A percentile compares a stretch with the other conserved stretches of the same genome.
Conservation (phyloP, 345 rosid species). For the Brassica carinata region DNA sequence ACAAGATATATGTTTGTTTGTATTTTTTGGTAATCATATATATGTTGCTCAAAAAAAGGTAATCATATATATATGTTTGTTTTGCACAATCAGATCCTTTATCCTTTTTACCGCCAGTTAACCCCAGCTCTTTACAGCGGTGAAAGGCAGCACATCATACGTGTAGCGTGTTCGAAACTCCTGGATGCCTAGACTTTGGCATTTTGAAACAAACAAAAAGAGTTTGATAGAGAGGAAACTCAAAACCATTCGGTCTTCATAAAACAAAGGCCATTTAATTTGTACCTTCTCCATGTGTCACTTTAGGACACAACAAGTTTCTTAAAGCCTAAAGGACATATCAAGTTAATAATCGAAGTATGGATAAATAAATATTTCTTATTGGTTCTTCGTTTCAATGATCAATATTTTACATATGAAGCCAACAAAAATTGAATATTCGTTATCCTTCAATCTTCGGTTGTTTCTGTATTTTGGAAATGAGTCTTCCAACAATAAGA, state of each 20-base stretch:
- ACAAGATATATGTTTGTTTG: neutral
- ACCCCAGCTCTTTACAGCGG: neutral
- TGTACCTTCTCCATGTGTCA: constrained; percentile 29
- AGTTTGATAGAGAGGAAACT: constrained; percentile 1
- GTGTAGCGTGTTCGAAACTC: constrained; percentile 6
- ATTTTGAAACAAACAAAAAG: constrained; percentile 12
- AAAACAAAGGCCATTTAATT: constrained; percentile 10
- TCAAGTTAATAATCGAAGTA: constrained; percentile 32
- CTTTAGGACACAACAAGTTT: constrained; percentile 15
- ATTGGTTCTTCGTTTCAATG: constrained; percentile 9
- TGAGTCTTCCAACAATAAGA: constrained; percentile 13
- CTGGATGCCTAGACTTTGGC: constrained; percentile 21
- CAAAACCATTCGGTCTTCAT: constrained; percentile 5
- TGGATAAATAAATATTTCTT: constrained; percentile 15
- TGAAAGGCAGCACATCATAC: constrained; percentile 13
- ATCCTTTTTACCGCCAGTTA: neutral
- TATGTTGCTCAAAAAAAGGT: too few species aligned
- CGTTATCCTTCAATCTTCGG: constrained; percentile 25
- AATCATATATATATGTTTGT: neutral
- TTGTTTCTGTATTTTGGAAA: constrained; percentile 28
- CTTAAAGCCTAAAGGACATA: neutral
- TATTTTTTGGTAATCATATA: too few species aligned
- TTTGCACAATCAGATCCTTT: neutral
- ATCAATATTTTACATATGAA: constrained; percentile 25
- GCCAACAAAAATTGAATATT: constrained; percentile 1